Evolutionary conservation across 176 grass and related monocot species (phyloP).

Genomic region (Carex littledalei): DNA sequence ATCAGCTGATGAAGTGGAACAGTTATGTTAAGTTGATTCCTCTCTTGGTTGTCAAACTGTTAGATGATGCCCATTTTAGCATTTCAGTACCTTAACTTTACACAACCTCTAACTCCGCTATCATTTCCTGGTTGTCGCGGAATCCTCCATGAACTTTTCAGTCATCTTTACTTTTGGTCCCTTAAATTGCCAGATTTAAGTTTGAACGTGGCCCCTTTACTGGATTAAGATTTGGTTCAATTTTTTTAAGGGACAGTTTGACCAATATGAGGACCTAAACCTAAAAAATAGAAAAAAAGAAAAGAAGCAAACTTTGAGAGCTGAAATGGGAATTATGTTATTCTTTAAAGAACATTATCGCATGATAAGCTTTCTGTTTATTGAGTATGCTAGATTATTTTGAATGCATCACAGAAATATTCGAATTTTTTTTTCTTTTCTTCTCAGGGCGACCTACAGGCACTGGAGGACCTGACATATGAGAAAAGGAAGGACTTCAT

Average conservation of each 20-base stretch:
- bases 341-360: not conserved
- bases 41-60: not conserved
- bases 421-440: not conserved
- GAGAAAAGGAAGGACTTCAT: conserved; percentile 73
- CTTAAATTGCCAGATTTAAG: not conserved
- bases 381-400: not conserved
- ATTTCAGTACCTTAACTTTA: not conserved
- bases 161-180: not conserved
- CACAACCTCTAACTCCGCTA: not conserved
- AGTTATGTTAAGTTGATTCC: not conserved
- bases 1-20: not conserved
- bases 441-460: conserved; percentile 71
- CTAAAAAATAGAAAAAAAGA: not conserved
- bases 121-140: not conserved
- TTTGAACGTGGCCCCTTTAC: not conserved
- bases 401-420: not conserved
- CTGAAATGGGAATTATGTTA: not conserved
- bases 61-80: not conserved
- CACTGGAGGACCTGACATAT: conserved; percentile 75
- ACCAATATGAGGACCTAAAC: not conserved
- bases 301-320: not conserved
- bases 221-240: not conserved
- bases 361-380: not conserved
- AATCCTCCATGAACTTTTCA: not conserved
- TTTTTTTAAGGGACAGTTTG: not conserved